Percentiles rank a stretch among this genome's conserved stretches.
Conservation (phyloP, 345 rosid species). For the Populus alba region DNA sequence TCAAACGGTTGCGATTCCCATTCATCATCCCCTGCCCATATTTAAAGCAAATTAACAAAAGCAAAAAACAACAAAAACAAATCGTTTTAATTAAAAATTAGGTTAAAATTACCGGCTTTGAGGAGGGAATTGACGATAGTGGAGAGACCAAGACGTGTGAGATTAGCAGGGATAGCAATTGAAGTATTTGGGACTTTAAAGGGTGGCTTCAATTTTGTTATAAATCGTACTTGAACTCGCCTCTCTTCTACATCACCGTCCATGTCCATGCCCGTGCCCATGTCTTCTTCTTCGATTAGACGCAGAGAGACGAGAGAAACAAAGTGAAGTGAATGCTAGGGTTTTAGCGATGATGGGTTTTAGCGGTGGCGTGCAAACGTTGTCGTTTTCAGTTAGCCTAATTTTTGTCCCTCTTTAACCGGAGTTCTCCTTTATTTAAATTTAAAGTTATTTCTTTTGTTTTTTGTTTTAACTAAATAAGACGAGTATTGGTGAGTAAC, state of each 20-base stretch:
- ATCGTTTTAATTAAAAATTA: background rate
- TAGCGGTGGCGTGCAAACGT: too few relatives aligned
- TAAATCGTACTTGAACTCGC: conserved; percentile 74
- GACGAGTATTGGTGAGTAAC: too few relatives aligned
- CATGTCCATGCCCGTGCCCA: background rate
- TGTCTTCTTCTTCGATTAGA: background rate
- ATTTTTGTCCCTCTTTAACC: too few relatives aligned
- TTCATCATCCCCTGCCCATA: conserved; percentile 56
- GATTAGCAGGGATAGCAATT: conserved; percentile 72
- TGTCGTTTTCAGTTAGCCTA: too few relatives aligned
- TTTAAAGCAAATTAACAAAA: background rate
- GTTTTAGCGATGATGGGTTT: background rate
- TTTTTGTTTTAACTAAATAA: too few relatives aligned
- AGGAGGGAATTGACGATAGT: conserved; percentile 67
- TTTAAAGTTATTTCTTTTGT: too few relatives aligned
- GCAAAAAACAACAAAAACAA: background rate
- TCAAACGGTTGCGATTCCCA: conserved; percentile 79
- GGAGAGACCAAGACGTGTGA: conserved; percentile 88
- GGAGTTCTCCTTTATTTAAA: too few relatives aligned
- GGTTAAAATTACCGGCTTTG: conserved; percentile 34
- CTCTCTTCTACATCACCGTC: conserved; percentile 25
- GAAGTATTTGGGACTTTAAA: conserved; percentile 52
- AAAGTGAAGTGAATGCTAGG: background rate
- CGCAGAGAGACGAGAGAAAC: background rate
- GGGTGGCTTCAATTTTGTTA: conserved; percentile 69